Conservation (phyloP, 1,139 yeast genomes). For the Candida smagusa region DNA sequence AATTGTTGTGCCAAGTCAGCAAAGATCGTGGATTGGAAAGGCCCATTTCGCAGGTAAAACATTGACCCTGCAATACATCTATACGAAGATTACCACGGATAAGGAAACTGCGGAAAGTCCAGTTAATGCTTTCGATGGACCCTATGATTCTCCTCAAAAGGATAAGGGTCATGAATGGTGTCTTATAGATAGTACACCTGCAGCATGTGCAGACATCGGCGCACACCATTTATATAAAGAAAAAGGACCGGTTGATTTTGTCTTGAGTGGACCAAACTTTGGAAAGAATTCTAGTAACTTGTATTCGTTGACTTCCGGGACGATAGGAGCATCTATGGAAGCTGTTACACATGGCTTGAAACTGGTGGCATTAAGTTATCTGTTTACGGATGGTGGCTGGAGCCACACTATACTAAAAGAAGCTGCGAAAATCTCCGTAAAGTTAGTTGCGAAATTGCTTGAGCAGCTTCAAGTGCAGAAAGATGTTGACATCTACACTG, state of each 20-base stretch:
- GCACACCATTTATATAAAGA: constrained; percentile 63
- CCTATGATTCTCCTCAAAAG: constrained; percentile 50
- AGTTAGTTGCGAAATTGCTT: constrained; percentile 57
- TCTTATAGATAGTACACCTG: constrained; percentile 88
- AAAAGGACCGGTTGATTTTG: constrained; percentile 68
- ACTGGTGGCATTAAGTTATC: constrained; percentile 80
- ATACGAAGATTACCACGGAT: constrained; percentile 42
- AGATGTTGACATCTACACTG: constrained; percentile 68
- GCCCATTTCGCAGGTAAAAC: constrained; percentile 91
- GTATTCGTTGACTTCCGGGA: constrained; percentile 90
- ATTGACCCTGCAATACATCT: constrained; percentile 64
- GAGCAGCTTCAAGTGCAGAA: constrained; percentile 48
- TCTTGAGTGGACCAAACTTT: constrained; percentile 90
- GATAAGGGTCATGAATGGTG: constrained; percentile 69
- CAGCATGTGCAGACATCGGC: constrained; percentile 91
- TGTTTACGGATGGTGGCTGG: constrained; percentile 59
- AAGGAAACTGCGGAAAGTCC: constrained; percentile 12
- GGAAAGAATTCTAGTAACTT: constrained; percentile 92
- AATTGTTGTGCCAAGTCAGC: constrained; percentile 74
- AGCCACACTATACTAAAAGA: constrained; percentile 51
- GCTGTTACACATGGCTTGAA: constrained; percentile 76
- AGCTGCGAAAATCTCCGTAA: constrained; percentile 69
- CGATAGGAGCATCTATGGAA: constrained; percentile 97
- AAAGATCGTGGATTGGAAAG: constrained; percentile 92
- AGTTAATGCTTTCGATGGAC: constrained; percentile 62